Evolutionary conservation across 768 basidiomycete species (phyloP).

Genomic region (Russula griseocarnosa): DNA sequence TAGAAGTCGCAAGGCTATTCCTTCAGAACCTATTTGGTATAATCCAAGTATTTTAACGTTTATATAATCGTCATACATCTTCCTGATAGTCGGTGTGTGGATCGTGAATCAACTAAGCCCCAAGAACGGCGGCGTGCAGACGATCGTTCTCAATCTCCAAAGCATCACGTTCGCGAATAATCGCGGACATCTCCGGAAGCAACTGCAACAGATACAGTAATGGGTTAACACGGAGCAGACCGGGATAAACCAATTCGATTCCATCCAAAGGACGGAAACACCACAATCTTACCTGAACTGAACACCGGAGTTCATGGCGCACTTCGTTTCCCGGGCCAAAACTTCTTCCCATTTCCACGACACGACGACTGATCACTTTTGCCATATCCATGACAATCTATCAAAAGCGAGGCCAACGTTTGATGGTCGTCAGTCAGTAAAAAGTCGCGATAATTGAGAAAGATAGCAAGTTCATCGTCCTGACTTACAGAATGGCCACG

Average conservation of each 20-base stretch:
- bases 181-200: conserved; percentile 10
- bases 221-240: not conserved
- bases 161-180: conserved; percentile 13
- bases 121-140: not conserved
- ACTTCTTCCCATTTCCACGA: not conserved
- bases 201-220: not conserved
- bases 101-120: not conserved
- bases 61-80: not conserved
- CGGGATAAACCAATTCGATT: not conserved
- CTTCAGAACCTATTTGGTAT: not conserved
- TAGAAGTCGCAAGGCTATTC: not conserved
- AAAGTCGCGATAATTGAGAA: too few species aligned
- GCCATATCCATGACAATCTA: conserved; percentile 19
- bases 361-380: not conserved
- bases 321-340: not conserved
- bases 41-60: not conserved
- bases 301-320: conserved; percentile 6
- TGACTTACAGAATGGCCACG: conserved; percentile 16
- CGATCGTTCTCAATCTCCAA: conserved; percentile 10
- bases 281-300: not conserved
- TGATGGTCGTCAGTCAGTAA: not conserved
- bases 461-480: not conserved
- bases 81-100: not conserved
- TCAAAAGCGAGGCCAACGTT: not conserved
- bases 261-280: not conserved